Conservation (phyloP, 768 basidiomycete genomes). For the Mrakia blollopis region DNA sequence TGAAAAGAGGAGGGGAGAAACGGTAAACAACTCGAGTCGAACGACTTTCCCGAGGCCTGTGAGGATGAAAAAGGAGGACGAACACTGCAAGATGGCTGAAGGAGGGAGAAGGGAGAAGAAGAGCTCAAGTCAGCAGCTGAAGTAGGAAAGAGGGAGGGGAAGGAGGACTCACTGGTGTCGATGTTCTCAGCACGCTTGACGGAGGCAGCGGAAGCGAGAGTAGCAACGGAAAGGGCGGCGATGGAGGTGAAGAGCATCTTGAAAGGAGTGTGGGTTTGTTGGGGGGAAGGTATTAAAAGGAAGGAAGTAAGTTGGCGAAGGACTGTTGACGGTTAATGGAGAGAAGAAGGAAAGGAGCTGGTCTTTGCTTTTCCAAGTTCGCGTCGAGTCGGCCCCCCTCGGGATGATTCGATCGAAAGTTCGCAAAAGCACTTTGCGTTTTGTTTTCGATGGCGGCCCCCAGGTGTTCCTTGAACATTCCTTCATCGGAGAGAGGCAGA, state of each 20-base stretch:
- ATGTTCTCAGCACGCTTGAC: slow-evolving; percentile 17
- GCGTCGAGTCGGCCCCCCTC: not conserved
- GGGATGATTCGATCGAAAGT: no score
- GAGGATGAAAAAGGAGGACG: not conserved
- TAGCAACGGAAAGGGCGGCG: slow-evolving; percentile 7
- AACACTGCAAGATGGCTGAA: slow-evolving; percentile 21
- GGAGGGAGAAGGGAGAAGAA: not conserved
- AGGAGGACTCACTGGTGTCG: slow-evolving; percentile 8
- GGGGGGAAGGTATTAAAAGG: slow-evolving; percentile 1
- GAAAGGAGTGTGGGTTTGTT: not conserved
- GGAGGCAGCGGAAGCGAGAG: slow-evolving; percentile 8
- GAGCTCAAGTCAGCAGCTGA: not conserved
- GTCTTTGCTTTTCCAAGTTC: not conserved
- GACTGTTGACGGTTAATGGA: slow-evolving; percentile 7
- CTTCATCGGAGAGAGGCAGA: no score
- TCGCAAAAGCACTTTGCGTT: no score
- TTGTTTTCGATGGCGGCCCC: no score
- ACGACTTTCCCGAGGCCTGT: not conserved
- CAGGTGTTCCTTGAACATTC: no score
- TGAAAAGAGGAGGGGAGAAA: not conserved
- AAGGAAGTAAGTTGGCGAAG: not conserved
- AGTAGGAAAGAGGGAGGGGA: not conserved
- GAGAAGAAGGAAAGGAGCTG: not conserved
- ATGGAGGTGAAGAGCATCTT: slow-evolving; percentile 13
- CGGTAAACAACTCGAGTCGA: not conserved